Evolutionary conservation across 2,329 filamentous ascomycete species (phyloP), one percentile per base, ranked within the genome.

Genomic region (Alternaria ventricosa): DNA sequence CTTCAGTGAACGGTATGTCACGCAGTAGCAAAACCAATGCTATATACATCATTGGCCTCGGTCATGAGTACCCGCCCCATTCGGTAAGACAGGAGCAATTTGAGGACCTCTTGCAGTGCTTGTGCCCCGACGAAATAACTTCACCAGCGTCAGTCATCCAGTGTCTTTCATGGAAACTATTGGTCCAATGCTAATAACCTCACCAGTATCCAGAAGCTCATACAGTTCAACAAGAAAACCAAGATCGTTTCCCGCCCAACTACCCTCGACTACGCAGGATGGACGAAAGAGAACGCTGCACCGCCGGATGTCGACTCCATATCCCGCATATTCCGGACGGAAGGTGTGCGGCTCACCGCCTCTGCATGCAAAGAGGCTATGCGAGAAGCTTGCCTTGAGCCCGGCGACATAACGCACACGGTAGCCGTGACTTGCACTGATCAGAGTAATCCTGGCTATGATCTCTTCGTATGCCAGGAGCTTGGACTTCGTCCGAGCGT

Each of bases 381-480:
- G 36, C 25, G 55, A 1, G 79, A 81, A 58, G 74, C 74, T 28
- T 57, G 64, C 1, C 23, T 73, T 5, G 33, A 41, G 12, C 53
- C 69, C 6, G 30, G 60, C 2, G 74, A 77, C 0, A 74, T 82
- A 30, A 82, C 80, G 1, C 80, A 82, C 56, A 71, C 75, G 13
- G 72, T 82, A 9, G 79, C 76, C 41, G 79, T 80, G 12, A 81
- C 79, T 11, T 79, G 78, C 43, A 82, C 79, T 10, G 74, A 74
- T 22, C 72, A 77, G 27, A 76, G 77, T n/a, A 79, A 73, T 15
- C 80, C 80, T 1, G 80, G 80, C 5, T 80, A 77, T 51, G 80
- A 82, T 27, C 66, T 79, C 10, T 70, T 79, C 2, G 80, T 82
- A 10, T 68, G 72, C n/a, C 69, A 76, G 41, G 68, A 70, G 23